phyloP scores from a whole-genome alignment of 305 asterid genomes.

The Fraxinus ornus region DNA sequence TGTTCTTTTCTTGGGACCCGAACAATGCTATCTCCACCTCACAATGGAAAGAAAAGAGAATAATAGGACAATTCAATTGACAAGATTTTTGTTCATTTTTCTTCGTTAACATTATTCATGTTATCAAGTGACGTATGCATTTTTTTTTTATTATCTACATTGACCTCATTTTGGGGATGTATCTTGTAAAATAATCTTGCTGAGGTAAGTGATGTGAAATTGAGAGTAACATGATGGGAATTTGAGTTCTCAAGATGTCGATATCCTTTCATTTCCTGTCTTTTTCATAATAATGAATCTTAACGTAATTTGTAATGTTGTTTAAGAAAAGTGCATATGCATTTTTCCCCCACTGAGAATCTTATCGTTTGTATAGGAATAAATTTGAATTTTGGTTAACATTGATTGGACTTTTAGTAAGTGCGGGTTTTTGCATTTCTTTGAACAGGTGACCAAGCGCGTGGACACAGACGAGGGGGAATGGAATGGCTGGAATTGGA shows the following conservation, averaged over 20 bases:
- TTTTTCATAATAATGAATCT: neutral
- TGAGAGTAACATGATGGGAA: neutral
- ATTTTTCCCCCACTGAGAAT: neutral
- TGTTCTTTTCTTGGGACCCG: neutral
- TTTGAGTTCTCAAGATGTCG: neutral
- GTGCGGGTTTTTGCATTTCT: neutral
- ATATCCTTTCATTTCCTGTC: neutral
- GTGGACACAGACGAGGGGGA: slow-evolving; percentile 67
- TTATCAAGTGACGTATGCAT: neutral
- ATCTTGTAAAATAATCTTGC: neutral
- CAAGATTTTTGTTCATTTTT: neutral
- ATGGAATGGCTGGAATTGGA: slow-evolving; percentile 86
- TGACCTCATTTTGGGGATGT: neutral
- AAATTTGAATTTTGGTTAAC: neutral
- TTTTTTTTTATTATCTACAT: too few species aligned
- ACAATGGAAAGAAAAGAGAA: neutral
- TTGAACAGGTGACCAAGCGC: slow-evolving; percentile 74
- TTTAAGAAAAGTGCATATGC: neutral
- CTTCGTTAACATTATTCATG: neutral
- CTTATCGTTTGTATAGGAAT: neutral
- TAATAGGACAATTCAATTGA: neutral
- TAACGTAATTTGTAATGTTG: neutral
- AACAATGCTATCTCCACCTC: neutral
- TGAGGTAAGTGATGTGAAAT: neutral
- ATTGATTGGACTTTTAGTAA: neutral